Evolutionary conservation across 1,284 basidiomycete genomes (phyloP), one percentile per base, ranked within the genome.

Genomic region (Coniophora puteana): DNA sequence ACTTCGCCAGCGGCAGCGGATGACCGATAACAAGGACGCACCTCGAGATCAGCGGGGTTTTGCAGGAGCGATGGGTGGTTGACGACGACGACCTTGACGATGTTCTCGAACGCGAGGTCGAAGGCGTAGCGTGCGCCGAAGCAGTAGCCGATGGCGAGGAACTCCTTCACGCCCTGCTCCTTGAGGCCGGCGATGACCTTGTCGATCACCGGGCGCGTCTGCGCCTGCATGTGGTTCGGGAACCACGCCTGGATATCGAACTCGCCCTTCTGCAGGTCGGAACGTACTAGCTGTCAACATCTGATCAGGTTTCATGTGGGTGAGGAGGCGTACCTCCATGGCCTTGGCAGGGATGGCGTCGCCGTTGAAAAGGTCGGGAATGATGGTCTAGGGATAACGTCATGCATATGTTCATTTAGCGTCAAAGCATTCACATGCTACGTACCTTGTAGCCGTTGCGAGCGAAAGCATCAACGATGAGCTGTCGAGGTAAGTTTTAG

Each of bases 391-490:
- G n/a, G n/a, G n/a, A n/a, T n/a, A n/a, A n/a, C n/a, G n/a, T n/a
- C n/a, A n/a, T n/a, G n/a, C n/a, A n/a, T n/a, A n/a, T n/a, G n/a
- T n/a, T n/a, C n/a, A n/a, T n/a, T n/a, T n/a, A n/a, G n/a, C n/a
- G n/a, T n/a, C n/a, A n/a, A n/a, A n/a, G n/a, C n/a, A n/a, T n/a
- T n/a, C n/a, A n/a, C n/a, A n/a, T n/a, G n/a, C n/a, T n/a, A n/a
- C 13, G 36, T 21, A 68, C 66, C 48, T 69, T 65, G 55, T 68
- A 72, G 26, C 74, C 74, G 44, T 71, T 68, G 30, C 60, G 63
- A 10, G 76, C 74, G 54, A 69, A 78, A 49, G 71, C 68, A 51
- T 78, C 76, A 14, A 66, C 72, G 27, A 66, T 54, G 25, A 67
- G 54, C 62, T 66, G 24, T 10, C 30, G 32, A 13, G 24, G 8